These are phyloP conservation scores for Ganoderma sp. DNA, from an alignment of 1,284 basidiomycete genomes.

Conservation along the genomic window DNA sequence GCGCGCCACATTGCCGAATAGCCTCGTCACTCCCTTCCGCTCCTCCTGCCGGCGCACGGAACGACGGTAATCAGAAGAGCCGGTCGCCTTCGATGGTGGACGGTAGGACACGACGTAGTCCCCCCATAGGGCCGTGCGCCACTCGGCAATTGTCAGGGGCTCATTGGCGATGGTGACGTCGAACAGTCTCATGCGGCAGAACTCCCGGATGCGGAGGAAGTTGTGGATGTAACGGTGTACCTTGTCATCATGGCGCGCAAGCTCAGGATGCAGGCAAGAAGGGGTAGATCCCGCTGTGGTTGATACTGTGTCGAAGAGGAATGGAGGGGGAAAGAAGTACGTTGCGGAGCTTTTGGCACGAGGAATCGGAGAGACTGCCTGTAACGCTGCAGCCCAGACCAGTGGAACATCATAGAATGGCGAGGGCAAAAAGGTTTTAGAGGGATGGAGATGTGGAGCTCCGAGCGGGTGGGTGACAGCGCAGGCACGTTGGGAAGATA, in stretches of 20 bases:
- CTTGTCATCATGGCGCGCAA: not conserved
- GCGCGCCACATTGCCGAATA: not conserved
- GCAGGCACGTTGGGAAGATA: too few species aligned
- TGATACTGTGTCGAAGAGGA: slow-evolving; percentile 11
- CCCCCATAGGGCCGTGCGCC: slow-evolving; percentile 11
- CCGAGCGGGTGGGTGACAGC: too few species aligned
- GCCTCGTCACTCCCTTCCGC: too few species aligned
- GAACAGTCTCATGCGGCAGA: not conserved
- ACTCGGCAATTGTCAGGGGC: slow-evolving; percentile 9
- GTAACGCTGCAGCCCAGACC: not conserved
- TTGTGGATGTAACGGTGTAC: slow-evolving; percentile 12
- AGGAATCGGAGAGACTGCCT: not conserved
- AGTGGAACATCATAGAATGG: not conserved
- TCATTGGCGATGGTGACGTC: not conserved
- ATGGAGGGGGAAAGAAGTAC: slow-evolving; percentile 18
- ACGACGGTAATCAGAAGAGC: too few species aligned
- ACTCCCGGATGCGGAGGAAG: slow-evolving; percentile 4
- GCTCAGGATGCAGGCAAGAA: not conserved
- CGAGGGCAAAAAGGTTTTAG: not conserved
- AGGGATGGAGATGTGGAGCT: not conserved
- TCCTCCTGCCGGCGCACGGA: too few species aligned
- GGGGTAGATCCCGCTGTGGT: too few species aligned
- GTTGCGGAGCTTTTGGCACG: too few species aligned
- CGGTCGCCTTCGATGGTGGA: too few species aligned
- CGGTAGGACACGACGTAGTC: not conserved